phyloP scores from a whole-genome alignment of 306 rosid species.

The Rosa multiflora region DNA sequence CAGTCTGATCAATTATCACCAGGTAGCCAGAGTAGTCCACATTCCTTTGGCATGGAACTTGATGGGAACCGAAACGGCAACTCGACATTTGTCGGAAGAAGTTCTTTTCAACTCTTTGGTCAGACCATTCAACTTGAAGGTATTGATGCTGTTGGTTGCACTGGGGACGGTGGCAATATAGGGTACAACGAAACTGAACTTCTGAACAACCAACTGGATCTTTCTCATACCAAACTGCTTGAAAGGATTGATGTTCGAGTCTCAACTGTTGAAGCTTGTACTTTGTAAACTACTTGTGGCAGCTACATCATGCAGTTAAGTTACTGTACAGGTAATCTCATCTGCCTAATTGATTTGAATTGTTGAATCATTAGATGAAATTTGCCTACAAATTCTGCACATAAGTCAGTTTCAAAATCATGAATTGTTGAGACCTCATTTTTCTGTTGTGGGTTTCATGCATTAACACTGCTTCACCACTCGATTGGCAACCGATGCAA shows the following conservation, averaged over 20 bases:
- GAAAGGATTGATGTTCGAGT: constrained; percentile 34
- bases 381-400: too few species aligned
- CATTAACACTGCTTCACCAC: too few species aligned
- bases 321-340: too few species aligned
- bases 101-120: constrained; percentile 71
- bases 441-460: too few species aligned
- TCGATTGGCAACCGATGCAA: too few species aligned
- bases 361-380: too few species aligned
- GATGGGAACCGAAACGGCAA: constrained; percentile 39
- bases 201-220: constrained; percentile 28
- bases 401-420: too few species aligned
- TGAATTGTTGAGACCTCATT: too few species aligned
- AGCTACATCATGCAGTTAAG: constrained; percentile 40
- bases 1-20: constrained; percentile 54
- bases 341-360: too few species aligned
- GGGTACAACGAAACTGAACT: constrained; percentile 33
- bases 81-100: constrained; percentile 35
- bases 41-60: constrained; percentile 41
- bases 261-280: constrained; percentile 34
- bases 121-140: constrained; percentile 43
- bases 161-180: constrained; percentile 35
- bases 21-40: constrained; percentile 59
- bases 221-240: constrained; percentile 41
- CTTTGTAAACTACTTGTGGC: constrained; percentile 43
- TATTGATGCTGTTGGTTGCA: constrained; percentile 19